Conservation (phyloP, 2,329 filamentous ascomycete species). For the Penicillium capsulatum region DNA sequence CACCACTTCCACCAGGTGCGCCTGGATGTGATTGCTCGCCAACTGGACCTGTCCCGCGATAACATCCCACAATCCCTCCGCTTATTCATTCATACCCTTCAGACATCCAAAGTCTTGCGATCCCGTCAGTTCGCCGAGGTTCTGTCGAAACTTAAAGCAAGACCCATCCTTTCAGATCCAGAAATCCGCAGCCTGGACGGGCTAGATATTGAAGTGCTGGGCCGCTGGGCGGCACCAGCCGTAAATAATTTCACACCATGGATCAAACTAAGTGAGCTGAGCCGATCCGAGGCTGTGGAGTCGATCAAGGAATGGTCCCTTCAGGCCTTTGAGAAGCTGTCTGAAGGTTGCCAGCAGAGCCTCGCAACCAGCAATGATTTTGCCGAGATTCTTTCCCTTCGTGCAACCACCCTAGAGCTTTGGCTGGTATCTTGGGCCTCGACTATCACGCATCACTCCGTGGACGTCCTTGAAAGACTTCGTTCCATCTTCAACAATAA, state of each 20-base stretch:
- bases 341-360: constrained; percentile 59
- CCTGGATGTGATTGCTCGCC: constrained; percentile 61
- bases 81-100: constrained; percentile 71
- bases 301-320: constrained; percentile 62
- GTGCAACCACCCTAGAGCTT: constrained; percentile 65
- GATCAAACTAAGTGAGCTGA: constrained; percentile 73
- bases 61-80: constrained; percentile 62
- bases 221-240: constrained; percentile 75
- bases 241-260: constrained; percentile 83
- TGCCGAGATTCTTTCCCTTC: constrained; percentile 63
- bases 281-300: constrained; percentile 56
- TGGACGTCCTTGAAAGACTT: constrained; percentile 64
- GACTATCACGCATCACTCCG: constrained; percentile 50
- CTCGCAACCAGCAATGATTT: constrained; percentile 62
- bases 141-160: constrained; percentile 63
- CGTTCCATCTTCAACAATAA: constrained; percentile 65
- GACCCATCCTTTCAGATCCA: constrained; percentile 67
- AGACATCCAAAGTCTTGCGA: constrained; percentile 71
- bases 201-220: constrained; percentile 71
- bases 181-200: constrained; percentile 63
- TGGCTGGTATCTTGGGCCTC: constrained; percentile 69
- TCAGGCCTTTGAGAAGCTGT: constrained; percentile 55
- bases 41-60: constrained; percentile 53
- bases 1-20: constrained; percentile 73
- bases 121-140: constrained; percentile 68